Evolutionary conservation across 202 grass and related monocot species (phyloP).

Genomic region (Carex arenaria): DNA sequence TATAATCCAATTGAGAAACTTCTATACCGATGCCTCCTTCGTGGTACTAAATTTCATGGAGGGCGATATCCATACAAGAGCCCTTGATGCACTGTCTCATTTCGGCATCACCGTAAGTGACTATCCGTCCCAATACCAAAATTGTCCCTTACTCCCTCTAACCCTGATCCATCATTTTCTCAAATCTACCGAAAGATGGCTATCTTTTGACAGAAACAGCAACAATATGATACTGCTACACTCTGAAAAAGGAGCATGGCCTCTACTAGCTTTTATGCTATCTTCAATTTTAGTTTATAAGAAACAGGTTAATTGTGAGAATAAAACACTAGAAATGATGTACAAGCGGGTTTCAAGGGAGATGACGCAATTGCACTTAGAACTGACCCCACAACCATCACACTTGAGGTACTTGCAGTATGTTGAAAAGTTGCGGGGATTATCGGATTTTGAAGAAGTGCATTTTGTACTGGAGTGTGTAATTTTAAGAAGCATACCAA

Average conservation of each 20-base stretch:
- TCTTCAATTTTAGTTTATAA: slow-evolving; percentile 44
- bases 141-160: slow-evolving; percentile 39
- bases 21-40: slow-evolving; percentile 40
- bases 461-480: slow-evolving; percentile 34
- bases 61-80: slow-evolving; percentile 7
- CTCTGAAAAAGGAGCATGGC: slow-evolving; percentile 37
- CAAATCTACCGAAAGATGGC: slow-evolving; percentile 40
- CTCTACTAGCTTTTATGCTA: slow-evolving; percentile 49
- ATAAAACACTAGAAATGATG: slow-evolving; percentile 37
- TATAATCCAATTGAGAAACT: slow-evolving; percentile 41
- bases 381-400: slow-evolving; percentile 41
- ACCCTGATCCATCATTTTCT: slow-evolving; percentile 33
- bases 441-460: slow-evolving; percentile 23
- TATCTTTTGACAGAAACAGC: slow-evolving; percentile 32
- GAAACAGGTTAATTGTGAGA: slow-evolving; percentile 32
- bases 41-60: slow-evolving; percentile 55
- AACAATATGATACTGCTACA: slow-evolving; percentile 54
- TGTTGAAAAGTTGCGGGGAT: slow-evolving; percentile 26
- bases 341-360: slow-evolving; percentile 39
- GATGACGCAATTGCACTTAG: slow-evolving; percentile 25
- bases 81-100: slow-evolving; percentile 29
- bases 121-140: slow-evolving; percentile 33
- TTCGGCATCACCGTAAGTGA: slow-evolving; percentile 31
- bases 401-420: slow-evolving; percentile 65
- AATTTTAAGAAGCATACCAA: slow-evolving; percentile 46